Evolutionary conservation across 305 asterid genomes (phyloP), one percentile per base, ranked within the genome.

Genomic region (Rubia peregrina): DNA sequence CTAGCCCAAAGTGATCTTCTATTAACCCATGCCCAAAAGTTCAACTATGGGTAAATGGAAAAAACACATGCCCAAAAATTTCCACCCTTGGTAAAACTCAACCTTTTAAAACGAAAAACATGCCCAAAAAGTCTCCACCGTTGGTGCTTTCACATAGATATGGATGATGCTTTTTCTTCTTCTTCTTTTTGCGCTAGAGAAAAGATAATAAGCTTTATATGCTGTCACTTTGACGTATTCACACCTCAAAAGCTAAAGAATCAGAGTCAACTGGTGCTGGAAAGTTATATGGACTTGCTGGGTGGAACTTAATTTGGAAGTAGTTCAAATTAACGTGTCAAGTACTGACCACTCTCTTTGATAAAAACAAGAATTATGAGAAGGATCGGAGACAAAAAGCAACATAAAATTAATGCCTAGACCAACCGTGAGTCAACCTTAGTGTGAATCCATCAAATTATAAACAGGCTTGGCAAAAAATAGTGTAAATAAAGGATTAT

Each of bases 201-300:
- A n/a, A n/a, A 49, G 56, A 49, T 49, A 5, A 17, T 16, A 13
- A 49, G 56, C 56, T 49, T 49, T 49, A 16, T 40, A 19, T 14
- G 1, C 2, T n/a, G 5, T 49, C 56, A 49, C 6, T 16, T 49
- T 49, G 56, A 16, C 56, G 56, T 14, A 13, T 49, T 49, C 56
- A 49, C 56, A 49, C 56, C 56, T 49, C 56, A 49, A 49, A 49
- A 49, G 56, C 5, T 14, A 14, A 49, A 49, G 21, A 49, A 49
- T 51, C 57, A 51, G 56, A 49, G 57, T 51, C 57, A 51, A 51
- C 57, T 51, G 57, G 57, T 51, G 57, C 57, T 51, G 57, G 57
- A 51, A 51, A 51, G 57, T 51, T 11, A 16, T 9, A 4, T 9
- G 49, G 49, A 44, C 49, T 11, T 48, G 55, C 55, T 49, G 56